Percentiles rank a stretch among this genome's conserved stretches.
Conservation (phyloP, 805 yeast species). For the Wickerhamomyces silvicola region DNA sequence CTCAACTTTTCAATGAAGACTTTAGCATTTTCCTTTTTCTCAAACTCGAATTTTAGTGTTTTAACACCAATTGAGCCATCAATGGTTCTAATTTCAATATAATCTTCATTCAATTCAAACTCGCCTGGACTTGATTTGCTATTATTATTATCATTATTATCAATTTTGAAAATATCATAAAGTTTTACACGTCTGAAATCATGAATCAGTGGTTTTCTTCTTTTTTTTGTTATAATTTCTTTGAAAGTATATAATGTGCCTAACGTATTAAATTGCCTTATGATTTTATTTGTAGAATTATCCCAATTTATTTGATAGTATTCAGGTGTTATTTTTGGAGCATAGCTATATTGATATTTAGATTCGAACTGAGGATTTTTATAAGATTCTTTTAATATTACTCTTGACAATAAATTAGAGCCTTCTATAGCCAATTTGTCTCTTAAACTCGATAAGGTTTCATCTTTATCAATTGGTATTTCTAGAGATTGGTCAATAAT, state of each 20-base stretch:
- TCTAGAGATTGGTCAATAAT: slow-evolving; percentile 53
- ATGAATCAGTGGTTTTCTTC: slow-evolving; percentile 19
- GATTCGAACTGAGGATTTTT: slow-evolving; percentile 16
- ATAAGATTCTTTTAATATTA: slow-evolving; percentile 30
- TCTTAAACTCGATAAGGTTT: slow-evolving; percentile 40
- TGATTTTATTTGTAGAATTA: slow-evolving; percentile 29
- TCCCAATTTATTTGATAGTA: slow-evolving; percentile 46
- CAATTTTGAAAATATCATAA: slow-evolving; percentile 26
- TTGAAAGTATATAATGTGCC: slow-evolving; percentile 50
- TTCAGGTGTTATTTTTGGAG: slow-evolving; percentile 44
- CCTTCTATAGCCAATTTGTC: slow-evolving; percentile 54
- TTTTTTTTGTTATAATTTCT: slow-evolving; percentile 29
- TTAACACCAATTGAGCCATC: slow-evolving; percentile 36
- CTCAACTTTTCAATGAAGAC: slow-evolving; percentile 37
- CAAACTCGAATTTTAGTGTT: slow-evolving; percentile 49
- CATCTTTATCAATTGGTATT: slow-evolving; percentile 33
- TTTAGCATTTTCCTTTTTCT: slow-evolving; percentile 36
- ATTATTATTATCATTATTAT: slow-evolving; percentile 1
- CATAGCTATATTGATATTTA: slow-evolving; percentile 39
- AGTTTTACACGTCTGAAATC: slow-evolving; percentile 43
- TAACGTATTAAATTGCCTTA: slow-evolving; percentile 41
- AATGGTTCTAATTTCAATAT: slow-evolving; percentile 34
- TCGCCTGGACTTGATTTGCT: slow-evolving; percentile 20
- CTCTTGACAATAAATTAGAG: slow-evolving; percentile 46
- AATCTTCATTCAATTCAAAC: slow-evolving; percentile 21